A percentile compares a stretch with the other conserved stretches of the same genome.
phyloP scores from a whole-genome alignment of 139 green algal species.

The Chlorella sp. region DNA sequence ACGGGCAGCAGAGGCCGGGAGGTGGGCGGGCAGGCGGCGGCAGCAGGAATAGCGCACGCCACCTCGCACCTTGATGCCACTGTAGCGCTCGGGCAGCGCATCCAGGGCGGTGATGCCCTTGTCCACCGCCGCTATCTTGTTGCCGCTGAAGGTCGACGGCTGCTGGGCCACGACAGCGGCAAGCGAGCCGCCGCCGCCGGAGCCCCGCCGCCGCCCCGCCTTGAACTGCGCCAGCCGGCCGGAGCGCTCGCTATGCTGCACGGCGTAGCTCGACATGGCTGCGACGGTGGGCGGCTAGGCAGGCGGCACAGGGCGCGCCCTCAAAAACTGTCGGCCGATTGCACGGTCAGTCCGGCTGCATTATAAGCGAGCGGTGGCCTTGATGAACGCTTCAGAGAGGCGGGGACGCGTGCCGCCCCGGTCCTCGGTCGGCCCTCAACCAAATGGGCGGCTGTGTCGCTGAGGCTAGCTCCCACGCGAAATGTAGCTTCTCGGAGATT shows the following conservation, averaged over 20 bases:
- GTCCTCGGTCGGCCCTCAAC: neutral
- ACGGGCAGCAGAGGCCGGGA: neutral
- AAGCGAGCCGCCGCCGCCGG: neutral
- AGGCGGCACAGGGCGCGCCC: neutral
- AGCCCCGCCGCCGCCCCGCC: neutral
- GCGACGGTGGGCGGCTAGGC: neutral
- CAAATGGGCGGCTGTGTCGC: too few species aligned
- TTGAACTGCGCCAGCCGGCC: neutral
- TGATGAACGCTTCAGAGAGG: neutral
- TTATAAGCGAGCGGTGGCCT: too few species aligned
- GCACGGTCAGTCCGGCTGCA: neutral
- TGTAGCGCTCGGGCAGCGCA: neutral
- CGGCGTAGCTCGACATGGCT: neutral
- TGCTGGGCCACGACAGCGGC: neutral
- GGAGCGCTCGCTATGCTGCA: neutral
- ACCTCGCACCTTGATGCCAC: neutral
- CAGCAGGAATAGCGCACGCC: neutral
- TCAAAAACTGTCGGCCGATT: neutral
- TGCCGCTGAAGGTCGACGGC: conserved; percentile 7
- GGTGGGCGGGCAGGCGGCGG: neutral
- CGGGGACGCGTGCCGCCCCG: neutral
- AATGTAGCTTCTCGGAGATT: too few species aligned
- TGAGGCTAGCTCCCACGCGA: too few species aligned
- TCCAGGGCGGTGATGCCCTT: neutral
- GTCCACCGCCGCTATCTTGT: conserved; percentile 18